These are phyloP conservation scores for Phaeotremella skinneri DNA, from an alignment of 768 basidiomycete species.

Conservation along the genomic window DNA sequence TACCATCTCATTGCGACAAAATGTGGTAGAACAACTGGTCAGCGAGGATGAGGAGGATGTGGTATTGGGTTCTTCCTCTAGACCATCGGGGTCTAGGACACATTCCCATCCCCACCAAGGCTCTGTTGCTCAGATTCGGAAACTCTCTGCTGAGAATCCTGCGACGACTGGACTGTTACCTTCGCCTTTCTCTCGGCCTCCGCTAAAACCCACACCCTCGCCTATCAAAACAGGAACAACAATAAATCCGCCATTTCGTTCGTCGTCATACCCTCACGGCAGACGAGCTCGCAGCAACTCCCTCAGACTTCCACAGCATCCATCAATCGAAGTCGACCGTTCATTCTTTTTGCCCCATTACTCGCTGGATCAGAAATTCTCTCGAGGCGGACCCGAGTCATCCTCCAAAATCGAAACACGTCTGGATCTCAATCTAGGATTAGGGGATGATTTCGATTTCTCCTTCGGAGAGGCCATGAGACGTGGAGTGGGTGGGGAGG, in stretches of 20 bases:
- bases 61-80: not conserved
- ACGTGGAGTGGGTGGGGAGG: constrained; percentile 33
- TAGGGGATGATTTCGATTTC: constrained; percentile 49
- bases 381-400: constrained; percentile 3
- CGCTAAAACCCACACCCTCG: not conserved
- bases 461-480: constrained; percentile 47
- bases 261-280: not conserved
- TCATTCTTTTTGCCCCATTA: constrained; percentile 46
- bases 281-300: constrained; percentile 25
- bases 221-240: not conserved
- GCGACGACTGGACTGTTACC: not conserved
- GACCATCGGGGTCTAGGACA: not conserved
- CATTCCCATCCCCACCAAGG: too few species aligned
- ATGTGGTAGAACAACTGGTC: constrained; percentile 26
- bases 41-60: constrained; percentile 26
- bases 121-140: not conserved
- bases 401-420: not conserved
- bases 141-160: not conserved
- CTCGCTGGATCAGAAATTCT: constrained; percentile 47
- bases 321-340: constrained; percentile 6
- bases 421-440: constrained; percentile 44
- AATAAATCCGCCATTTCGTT: too few species aligned
- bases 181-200: not conserved
- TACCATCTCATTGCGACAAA: constrained; percentile 34
- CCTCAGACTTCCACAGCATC: constrained; percentile 24